Evolutionary conservation across 192 early-diverging fungal genomes (phyloP).

Genomic region (Coemansia biformis): DNA sequence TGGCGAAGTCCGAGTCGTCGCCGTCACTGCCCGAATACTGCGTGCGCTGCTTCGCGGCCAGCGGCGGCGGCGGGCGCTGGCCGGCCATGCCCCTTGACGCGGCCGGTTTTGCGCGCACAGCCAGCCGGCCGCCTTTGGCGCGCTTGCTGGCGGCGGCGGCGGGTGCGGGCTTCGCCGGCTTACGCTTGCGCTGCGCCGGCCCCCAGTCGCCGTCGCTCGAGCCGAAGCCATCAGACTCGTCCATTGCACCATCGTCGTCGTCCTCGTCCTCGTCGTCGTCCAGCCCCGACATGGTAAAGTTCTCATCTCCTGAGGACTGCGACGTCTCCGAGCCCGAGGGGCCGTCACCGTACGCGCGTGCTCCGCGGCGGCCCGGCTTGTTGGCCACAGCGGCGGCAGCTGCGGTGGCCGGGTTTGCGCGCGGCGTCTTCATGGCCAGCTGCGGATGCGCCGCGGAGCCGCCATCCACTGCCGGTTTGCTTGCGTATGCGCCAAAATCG

Average conservation of each 20-base stretch:
- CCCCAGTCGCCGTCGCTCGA: conserved; percentile 52
- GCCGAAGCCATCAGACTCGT: conserved; percentile 27
- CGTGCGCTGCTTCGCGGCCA: conserved; percentile 11
- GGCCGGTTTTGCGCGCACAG: neutral
- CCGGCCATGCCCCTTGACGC: conserved; percentile 2
- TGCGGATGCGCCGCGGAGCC: conserved; percentile 21
- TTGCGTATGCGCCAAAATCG: conserved; percentile 36
- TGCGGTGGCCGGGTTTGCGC: conserved; percentile 26
- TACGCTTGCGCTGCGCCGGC: conserved; percentile 43
- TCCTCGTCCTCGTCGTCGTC: conserved; percentile 53
- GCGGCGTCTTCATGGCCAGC: conserved; percentile 47
- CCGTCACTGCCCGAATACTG: conserved; percentile 35
- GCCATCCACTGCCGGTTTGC: conserved; percentile 4
- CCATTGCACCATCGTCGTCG: conserved; percentile 10
- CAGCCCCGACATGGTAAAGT: conserved; percentile 34
- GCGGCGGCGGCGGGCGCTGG: neutral
- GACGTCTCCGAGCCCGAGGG: conserved; percentile 28
- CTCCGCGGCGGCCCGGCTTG: conserved; percentile 1
- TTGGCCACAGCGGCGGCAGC: too few relatives aligned
- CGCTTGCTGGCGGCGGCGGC: conserved; percentile 28
- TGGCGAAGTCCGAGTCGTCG: conserved; percentile 35
- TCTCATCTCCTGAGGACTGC: conserved; percentile 27
- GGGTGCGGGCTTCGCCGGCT: conserved; percentile 28
- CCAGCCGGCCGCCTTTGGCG: conserved; percentile 21
- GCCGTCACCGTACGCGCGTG: too few relatives aligned